Conservation (phyloP, 108 stramenopile genomes). For the Epipyxis sp. region DNA sequence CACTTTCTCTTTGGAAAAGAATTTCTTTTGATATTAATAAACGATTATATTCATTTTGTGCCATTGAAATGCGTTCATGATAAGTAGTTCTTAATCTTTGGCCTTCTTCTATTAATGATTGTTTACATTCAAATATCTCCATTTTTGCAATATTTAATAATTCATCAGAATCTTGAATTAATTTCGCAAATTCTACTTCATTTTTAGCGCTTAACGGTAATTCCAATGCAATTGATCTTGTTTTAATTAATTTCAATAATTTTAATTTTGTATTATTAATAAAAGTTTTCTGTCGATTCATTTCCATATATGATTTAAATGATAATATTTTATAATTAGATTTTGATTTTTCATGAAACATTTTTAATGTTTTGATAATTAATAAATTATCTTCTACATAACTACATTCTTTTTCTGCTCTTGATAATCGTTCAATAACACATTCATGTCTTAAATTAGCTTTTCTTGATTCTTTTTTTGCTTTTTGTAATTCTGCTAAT, state of each 20-base stretch:
- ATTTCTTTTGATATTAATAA: no score
- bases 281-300: background rate
- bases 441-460: background rate
- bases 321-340: background rate
- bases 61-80: no score
- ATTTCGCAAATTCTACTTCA: background rate
- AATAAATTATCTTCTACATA: background rate
- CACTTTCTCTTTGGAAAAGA: no score
- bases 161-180: background rate
- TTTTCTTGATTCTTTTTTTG: slow-evolving; percentile 1
- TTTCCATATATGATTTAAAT: slow-evolving; percentile 1
- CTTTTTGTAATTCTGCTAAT: background rate
- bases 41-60: no score
- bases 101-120: slow-evolving; percentile 10
- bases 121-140: slow-evolving; percentile 1
- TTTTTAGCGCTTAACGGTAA: background rate
- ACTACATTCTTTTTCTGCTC: background rate
- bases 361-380: background rate
- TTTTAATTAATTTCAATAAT: background rate
- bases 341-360: background rate
- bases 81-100: background rate
- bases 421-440: background rate
- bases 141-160: background rate
- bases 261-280: background rate
- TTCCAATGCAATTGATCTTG: background rate